Conservation (phyloP, 306 rosid species). For the Datisca glomerata region DNA sequence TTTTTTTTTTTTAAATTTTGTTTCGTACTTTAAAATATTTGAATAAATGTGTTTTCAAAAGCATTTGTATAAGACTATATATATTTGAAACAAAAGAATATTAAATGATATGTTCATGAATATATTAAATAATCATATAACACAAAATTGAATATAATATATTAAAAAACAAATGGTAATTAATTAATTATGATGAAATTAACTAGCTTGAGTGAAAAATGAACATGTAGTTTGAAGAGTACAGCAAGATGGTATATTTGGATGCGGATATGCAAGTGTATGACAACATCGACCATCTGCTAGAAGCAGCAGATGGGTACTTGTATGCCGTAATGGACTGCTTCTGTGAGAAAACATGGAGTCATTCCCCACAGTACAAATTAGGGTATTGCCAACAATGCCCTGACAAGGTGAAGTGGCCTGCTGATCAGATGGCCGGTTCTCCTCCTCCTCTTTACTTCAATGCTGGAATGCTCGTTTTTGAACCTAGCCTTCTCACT, state of each 20-base stretch:
- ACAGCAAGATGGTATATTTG: slow-evolving; percentile 52
- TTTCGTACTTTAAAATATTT: too few species aligned
- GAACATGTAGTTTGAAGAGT: slow-evolving; percentile 35
- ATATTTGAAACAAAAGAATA: too few species aligned
- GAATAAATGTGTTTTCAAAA: too few species aligned
- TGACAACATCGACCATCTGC: slow-evolving; percentile 45
- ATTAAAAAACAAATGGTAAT: too few species aligned
- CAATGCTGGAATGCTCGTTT: slow-evolving; percentile 66
- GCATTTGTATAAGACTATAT: too few species aligned
- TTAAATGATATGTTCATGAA: too few species aligned
- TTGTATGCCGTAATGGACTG: slow-evolving; percentile 62
- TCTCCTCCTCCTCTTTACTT: slow-evolving; percentile 43
- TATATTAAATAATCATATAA: neutral
- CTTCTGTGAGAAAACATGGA: slow-evolving; percentile 59
- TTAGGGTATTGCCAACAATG: slow-evolving; percentile 60
- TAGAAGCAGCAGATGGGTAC: slow-evolving; percentile 29
- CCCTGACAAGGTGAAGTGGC: slow-evolving; percentile 45
- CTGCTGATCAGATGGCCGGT: slow-evolving; percentile 27
- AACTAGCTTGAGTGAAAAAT: too few species aligned
- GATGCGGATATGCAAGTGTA: slow-evolving; percentile 66
- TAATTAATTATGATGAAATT: too few species aligned
- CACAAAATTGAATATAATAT: neutral
- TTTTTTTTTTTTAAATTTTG: too few species aligned
- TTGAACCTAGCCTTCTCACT: slow-evolving; percentile 31
- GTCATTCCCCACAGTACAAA: slow-evolving; percentile 32